Conservation (phyloP, 768 basidiomycete species). For the Tulasnella sp. region DNA sequence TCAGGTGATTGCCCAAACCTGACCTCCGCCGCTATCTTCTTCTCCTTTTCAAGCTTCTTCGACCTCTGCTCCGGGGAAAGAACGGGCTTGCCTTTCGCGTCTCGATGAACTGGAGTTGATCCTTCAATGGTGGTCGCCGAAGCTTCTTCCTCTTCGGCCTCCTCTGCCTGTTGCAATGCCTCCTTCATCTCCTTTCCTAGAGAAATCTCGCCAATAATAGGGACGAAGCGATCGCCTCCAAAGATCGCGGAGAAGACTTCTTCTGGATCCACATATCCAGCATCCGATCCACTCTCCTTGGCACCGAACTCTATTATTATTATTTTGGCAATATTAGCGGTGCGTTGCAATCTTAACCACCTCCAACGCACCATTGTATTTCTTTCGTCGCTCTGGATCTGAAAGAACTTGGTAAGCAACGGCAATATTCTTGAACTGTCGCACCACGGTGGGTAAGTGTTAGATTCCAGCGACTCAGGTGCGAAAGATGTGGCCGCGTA, state of each 20-base stretch:
- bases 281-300: conserved; percentile 73
- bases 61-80: conserved; percentile 59
- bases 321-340: neutral
- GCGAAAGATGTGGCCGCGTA: conserved; percentile 30
- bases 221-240: conserved; percentile 76
- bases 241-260: conserved; percentile 67
- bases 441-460: neutral
- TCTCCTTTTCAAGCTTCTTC: conserved; percentile 35
- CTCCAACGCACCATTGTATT: conserved; percentile 53
- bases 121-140: conserved; percentile 18
- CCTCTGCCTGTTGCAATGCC: conserved; percentile 40
- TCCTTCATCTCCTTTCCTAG: conserved; percentile 89
- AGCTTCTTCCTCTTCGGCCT: conserved; percentile 55
- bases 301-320: conserved; percentile 52
- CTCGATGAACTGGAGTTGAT: conserved; percentile 17
- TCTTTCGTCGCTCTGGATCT: conserved; percentile 62
- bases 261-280: conserved; percentile 75
- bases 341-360: neutral
- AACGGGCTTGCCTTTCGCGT: conserved; percentile 27
- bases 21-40: conserved; percentile 60
- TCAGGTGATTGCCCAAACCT: conserved; percentile 15
- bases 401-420: conserved; percentile 61
- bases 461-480: neutral
- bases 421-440: conserved; percentile 74
- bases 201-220: conserved; percentile 84